Evolutionary conservation across 192 early-diverging fungal species (phyloP).

Genomic region (Rhizophagus sp.): DNA sequence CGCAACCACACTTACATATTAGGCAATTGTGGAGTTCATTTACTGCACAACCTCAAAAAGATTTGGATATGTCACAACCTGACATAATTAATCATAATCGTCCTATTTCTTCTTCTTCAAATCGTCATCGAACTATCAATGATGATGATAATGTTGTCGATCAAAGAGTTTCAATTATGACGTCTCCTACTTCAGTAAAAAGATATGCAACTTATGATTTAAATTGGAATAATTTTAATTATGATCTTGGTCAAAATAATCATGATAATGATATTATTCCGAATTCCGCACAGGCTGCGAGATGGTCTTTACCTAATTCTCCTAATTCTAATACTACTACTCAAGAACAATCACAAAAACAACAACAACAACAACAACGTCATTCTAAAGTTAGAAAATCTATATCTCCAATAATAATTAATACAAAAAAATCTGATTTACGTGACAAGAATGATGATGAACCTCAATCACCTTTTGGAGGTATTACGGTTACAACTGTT

Average conservation of each 20-base stretch:
- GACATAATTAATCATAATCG: neutral
- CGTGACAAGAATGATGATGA: neutral
- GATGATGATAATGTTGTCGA: neutral
- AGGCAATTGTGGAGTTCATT: constrained; percentile 6
- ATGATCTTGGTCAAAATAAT: neutral
- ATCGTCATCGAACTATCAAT: neutral
- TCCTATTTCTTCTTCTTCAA: neutral
- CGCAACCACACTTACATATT: neutral
- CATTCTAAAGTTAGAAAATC: neutral
- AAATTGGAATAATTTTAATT: neutral
- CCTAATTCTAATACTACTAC: no score
- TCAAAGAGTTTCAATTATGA: neutral
- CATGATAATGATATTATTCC: neutral
- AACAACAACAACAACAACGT: neutral
- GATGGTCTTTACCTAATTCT: neutral
- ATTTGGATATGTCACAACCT: neutral
- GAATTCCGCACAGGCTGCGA: neutral
- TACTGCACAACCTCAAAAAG: neutral
- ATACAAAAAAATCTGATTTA: neutral
- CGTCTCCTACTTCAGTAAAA: neutral
- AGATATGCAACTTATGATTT: constrained; percentile 23
- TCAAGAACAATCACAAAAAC: neutral
- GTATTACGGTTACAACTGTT: constrained; percentile 9
- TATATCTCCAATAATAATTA: neutral
- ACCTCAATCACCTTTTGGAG: constrained; percentile 16